These are phyloP conservation scores for Apiospora phragmitis DNA, from an alignment of 2,329 filamentous ascomycete genomes.

Conservation along the genomic window DNA sequence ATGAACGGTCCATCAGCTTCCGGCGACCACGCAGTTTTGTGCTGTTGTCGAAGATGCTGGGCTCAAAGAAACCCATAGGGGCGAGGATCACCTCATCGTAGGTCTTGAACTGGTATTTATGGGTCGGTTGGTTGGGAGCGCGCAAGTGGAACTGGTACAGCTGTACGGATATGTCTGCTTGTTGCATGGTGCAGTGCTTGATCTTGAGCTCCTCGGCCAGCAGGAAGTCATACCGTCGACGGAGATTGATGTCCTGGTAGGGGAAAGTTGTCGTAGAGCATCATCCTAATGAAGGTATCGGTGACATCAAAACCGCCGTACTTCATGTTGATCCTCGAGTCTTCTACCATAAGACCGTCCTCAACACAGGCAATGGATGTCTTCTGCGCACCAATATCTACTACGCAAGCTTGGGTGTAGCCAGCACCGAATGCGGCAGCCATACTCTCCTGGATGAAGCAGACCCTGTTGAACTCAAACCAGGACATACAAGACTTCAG, in stretches of 20 bases:
- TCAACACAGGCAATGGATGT: slow-evolving; percentile 97
- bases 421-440: slow-evolving; percentile 94
- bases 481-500: slow-evolving; percentile 84
- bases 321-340: slow-evolving; percentile 93
- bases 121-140: slow-evolving; percentile 82
- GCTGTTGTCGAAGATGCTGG: slow-evolving; percentile 80
- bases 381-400: slow-evolving; percentile 96
- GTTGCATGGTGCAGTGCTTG: slow-evolving; percentile 88
- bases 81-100: slow-evolving; percentile 97
- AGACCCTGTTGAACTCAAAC: slow-evolving; percentile 86
- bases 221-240: slow-evolving; percentile 86
- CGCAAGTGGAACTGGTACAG: slow-evolving; percentile 88
- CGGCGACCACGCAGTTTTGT: slow-evolving; percentile 78
- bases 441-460: slow-evolving; percentile 94
- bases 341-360: slow-evolving; percentile 91
- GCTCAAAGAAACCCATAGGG: slow-evolving; percentile 92
- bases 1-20: slow-evolving; percentile 81
- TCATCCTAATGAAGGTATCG: slow-evolving; percentile 95
- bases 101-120: slow-evolving; percentile 93
- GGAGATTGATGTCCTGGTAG: slow-evolving; percentile 91
- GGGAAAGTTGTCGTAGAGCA: slow-evolving; percentile 96
- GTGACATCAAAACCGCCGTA: slow-evolving; percentile 92
- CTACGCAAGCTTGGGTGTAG: slow-evolving; percentile 90
- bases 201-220: slow-evolving; percentile 95
- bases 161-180: slow-evolving; percentile 86